Evolutionary conservation across 768 basidiomycete species (phyloP), one percentile per base, ranked within the genome.

Genomic region (Tylopilus felleus): DNA sequence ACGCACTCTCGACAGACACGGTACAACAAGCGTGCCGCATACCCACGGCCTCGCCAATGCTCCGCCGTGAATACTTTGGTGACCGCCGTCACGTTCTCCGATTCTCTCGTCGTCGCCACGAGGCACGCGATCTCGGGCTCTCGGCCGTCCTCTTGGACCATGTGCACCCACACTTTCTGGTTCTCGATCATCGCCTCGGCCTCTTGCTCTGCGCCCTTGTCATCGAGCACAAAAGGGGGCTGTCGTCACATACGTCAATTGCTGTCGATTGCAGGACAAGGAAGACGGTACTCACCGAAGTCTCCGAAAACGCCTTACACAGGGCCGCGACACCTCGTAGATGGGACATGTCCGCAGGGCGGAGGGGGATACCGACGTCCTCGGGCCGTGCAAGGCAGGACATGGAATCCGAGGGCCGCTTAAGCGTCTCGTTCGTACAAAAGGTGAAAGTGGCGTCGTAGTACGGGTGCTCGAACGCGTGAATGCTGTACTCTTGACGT

Each of bases 21-120:
- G 3, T 82, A 74, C 0, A 86, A 77, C 14, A 91, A 78, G 4
- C 79, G 75, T 59, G 80, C 80, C 0, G 89, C 89, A 59, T 78
- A 85, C 1, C 83, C 80, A 0, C 66, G 71, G 1, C 77, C 66
- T 29, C 85, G 73, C 76, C 80, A 85, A 1, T 60, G 36, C 0
- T 78, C 74, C 41, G 77, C 70, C 0, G 89, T 90, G 63, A 75
- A 86, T 0, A 90, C 88, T 66, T 91, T 91, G 44, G 85, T 85
- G 42, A 92, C 82, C 0, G 85, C 80, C 4, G 81, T 80, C 22
- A 86, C 77, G 6, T 61, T 73, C 1, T 75, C 73, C 25, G 76
- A 82, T 56, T 82, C 80, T 9, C 88, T 72, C 1, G 87, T 88
- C n/a, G 79, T 80, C 3, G 87, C 87, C 4, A 83, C 83, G 29